Evolutionary conservation across 2,329 filamentous ascomycete genomes (phyloP).

Genomic region (Botrytis elliptica): DNA sequence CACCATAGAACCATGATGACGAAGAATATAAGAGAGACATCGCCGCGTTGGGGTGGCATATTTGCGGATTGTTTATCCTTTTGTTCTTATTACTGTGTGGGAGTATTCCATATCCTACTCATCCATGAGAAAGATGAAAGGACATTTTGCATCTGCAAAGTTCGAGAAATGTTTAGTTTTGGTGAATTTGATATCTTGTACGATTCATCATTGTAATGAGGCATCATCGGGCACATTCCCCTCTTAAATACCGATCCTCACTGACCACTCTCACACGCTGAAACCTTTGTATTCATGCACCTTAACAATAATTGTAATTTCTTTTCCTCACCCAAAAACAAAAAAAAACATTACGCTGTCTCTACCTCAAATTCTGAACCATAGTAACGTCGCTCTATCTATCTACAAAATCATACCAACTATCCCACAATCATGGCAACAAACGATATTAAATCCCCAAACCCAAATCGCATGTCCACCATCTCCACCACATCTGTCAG

Average conservation of each 20-base stretch:
- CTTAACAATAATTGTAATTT: not conserved
- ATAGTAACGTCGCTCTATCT: not conserved
- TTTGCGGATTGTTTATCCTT: constrained; percentile 10
- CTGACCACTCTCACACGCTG: not conserved
- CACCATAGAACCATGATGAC: constrained; percentile 39
- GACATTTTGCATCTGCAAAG: not conserved
- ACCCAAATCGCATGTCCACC: constrained; percentile 26
- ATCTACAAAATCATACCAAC: not conserved
- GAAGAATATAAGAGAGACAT: constrained; percentile 35
- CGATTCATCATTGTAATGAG: not conserved
- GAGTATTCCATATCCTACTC: constrained; percentile 9
- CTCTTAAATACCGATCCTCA: not conserved
- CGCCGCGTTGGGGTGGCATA: constrained; percentile 35
- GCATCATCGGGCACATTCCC: constrained; percentile 7
- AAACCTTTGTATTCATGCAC: constrained; percentile 9
- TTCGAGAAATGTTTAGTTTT: not conserved
- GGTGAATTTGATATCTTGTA: not conserved
- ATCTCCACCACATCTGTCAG: constrained; percentile 29
- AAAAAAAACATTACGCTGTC: not conserved
- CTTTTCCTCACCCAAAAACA: not conserved
- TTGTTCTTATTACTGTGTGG: not conserved
- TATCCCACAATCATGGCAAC: constrained; percentile 22
- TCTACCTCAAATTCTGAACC: not conserved
- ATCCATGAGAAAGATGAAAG: not conserved
- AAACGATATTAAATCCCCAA: constrained; percentile 26